Evolutionary conservation across 805 yeast genomes (phyloP), one percentile per base, ranked within the genome.

Genomic region (Candida germanica): DNA sequence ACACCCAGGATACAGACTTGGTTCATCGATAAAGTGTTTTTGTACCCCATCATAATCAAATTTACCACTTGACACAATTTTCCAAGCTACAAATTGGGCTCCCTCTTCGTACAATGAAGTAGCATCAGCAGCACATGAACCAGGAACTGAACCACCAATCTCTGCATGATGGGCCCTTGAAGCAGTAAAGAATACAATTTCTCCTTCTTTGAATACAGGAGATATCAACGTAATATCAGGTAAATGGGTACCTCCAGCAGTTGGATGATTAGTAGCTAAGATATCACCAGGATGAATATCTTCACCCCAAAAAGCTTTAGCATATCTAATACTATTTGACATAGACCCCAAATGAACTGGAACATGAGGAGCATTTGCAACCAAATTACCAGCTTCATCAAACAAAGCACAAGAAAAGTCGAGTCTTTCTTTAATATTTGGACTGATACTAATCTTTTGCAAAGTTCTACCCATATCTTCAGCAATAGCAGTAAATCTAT

Each of bases 311-410:
- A 73, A 35, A 26, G 69, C 61, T 5, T 80, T 77, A 56, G 85
- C 93, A 9, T 71, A 74, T 11, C 75, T 68, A 14, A 85, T 81
- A 44, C 87, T 84, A 0, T 87, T 80, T 2, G 87, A 80, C 94
- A 85, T 85, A 1, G 91, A 82, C 1, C 94, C 94, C 38, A 85
- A 61, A 55, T 85, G 95, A 17, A 85, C 93, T 2, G 95, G 95
- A 29, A 85, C 75, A 55, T 85, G 91, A 1, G 94, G 94, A 0
- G 95, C 95, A 60, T 85, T 85, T 4, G 95, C 91, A 19, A 83
- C 88, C 23, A 86, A 61, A 21, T 80, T 81, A 15, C 94, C 94
- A 6, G 72, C 70, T 1, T 81, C 66, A 47, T 81, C 87, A 54
- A 85, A 85, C 12, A 85, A 57, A 2, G 95, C 95, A 64, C 95